These are phyloP conservation scores for Zasmidium cellare DNA, from an alignment of 2,329 filamentous ascomycete species.

Conservation along the genomic window DNA sequence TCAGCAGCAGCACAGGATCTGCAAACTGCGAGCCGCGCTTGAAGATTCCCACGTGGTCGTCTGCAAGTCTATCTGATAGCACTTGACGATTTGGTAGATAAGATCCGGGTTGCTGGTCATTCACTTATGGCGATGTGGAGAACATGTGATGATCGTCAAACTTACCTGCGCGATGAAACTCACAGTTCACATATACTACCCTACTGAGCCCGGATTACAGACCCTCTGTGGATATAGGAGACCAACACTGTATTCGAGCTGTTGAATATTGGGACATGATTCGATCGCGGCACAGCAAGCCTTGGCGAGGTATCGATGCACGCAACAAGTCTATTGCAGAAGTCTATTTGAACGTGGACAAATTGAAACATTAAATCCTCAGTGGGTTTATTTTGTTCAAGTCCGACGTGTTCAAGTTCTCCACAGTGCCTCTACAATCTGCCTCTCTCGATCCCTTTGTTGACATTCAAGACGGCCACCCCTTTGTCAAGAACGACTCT, in stretches of 20 bases:
- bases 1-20: background rate
- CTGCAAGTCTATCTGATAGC: background rate
- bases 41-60: background rate
- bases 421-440: background rate
- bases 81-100: background rate
- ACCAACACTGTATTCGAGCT: no score
- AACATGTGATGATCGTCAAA: background rate
- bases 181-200: no score
- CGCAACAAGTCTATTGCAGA: background rate
- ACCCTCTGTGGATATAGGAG: no score
- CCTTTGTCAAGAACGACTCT: constrained; percentile 14
- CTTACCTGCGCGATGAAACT: background rate
- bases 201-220: no score
- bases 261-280: no score
- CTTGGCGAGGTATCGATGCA: background rate
- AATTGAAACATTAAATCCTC: no score
- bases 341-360: background rate
- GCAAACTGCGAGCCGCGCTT: background rate
- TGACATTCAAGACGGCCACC: background rate
- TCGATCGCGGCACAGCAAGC: background rate
- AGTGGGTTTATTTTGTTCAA: no score
- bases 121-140: background rate
- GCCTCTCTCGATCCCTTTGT: background rate
- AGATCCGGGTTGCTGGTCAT: background rate
- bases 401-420: no score